phyloP scores from a whole-genome alignment of 2,329 filamentous ascomycete genomes.

The Byssoonygena ceratinophila region DNA sequence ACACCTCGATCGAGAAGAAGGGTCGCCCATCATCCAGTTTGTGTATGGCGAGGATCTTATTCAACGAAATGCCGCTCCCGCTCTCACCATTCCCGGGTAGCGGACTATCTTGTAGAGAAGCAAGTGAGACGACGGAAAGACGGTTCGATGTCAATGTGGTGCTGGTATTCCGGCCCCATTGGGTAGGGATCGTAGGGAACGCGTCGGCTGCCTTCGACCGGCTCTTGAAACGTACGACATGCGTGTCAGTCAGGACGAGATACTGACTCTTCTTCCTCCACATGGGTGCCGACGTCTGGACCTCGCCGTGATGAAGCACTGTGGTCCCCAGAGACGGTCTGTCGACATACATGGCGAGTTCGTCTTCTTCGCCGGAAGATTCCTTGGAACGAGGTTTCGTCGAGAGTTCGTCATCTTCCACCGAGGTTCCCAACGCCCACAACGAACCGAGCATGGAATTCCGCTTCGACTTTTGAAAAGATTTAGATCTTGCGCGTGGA shows the following conservation, averaged over 20 bases:
- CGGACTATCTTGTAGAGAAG: conserved; percentile 52
- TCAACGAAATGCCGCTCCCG: conserved; percentile 47
- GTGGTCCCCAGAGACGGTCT: conserved; percentile 26
- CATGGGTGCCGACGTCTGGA: conserved; percentile 58
- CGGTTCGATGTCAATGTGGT: conserved; percentile 24
- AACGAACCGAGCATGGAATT: conserved; percentile 52
- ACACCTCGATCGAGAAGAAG: conserved; percentile 57
- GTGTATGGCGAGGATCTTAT: conserved; percentile 58
- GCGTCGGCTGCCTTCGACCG: conserved; percentile 54
- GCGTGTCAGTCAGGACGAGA: conserved; percentile 58
- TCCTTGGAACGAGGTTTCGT: conserved; percentile 42
- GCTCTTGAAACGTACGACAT: conserved; percentile 58
- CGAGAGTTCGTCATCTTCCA: conserved; percentile 40
- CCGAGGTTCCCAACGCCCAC: conserved; percentile 40
- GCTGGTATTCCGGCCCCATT: conserved; percentile 31
- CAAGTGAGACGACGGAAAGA: conserved; percentile 50
- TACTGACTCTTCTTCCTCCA: conserved; percentile 66
- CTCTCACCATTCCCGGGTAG: conserved; percentile 32
- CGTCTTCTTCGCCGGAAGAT: conserved; percentile 41
- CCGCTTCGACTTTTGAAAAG: conserved; percentile 36
- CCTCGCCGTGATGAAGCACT: conserved; percentile 57
- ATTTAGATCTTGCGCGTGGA: conserved; percentile 19
- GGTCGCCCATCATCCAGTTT: conserved; percentile 57
- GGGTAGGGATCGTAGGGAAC: conserved; percentile 45
- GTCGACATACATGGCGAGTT: conserved; percentile 20